Conservation (phyloP, 192 early-diverging fungal species). For the Chytriomyces sp. region DNA sequence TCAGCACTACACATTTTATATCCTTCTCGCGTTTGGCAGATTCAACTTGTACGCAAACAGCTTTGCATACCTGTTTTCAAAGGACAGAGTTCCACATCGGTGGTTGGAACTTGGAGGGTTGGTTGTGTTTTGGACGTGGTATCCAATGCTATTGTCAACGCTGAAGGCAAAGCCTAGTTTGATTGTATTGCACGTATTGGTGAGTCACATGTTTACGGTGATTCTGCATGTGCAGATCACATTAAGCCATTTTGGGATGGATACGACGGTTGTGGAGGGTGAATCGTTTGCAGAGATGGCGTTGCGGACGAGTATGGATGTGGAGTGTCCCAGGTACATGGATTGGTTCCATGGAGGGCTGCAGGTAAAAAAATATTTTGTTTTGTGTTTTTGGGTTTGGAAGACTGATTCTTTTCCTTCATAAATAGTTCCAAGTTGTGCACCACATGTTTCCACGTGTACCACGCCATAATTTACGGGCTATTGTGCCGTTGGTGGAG, state of each 20-base stretch:
- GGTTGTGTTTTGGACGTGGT: slow-evolving; percentile 82
- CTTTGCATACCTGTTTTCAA: slow-evolving; percentile 66
- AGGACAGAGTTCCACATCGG: slow-evolving; percentile 72
- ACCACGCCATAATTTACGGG: slow-evolving; percentile 87
- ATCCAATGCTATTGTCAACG: slow-evolving; percentile 61
- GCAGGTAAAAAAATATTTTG: slow-evolving; percentile 52
- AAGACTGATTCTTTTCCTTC: background rate
- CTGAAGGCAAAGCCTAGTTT: slow-evolving; percentile 69
- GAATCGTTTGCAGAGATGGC: slow-evolving; percentile 87
- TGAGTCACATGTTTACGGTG: slow-evolving; percentile 85
- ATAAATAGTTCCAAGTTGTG: slow-evolving; percentile 78
- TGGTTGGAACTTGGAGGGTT: slow-evolving; percentile 77
- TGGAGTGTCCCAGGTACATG: slow-evolving; percentile 89
- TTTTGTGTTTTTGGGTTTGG: background rate
- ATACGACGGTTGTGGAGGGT: slow-evolving; percentile 39
- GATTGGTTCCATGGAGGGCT: slow-evolving; percentile 99
- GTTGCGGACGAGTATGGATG: slow-evolving; percentile 94
- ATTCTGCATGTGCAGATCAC: slow-evolving; percentile 96
- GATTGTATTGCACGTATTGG: slow-evolving; percentile 68
- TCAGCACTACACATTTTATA: slow-evolving; percentile 89
- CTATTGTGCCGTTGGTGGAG: slow-evolving; percentile 71
- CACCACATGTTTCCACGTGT: slow-evolving; percentile 96
- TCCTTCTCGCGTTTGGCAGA: slow-evolving; percentile 85
- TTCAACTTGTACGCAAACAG: slow-evolving; percentile 88
- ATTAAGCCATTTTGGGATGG: slow-evolving; percentile 95